These are phyloP conservation scores for Fusarium hainanense DNA, from an alignment of 2,329 filamentous ascomycete species.

Conservation along the genomic window DNA sequence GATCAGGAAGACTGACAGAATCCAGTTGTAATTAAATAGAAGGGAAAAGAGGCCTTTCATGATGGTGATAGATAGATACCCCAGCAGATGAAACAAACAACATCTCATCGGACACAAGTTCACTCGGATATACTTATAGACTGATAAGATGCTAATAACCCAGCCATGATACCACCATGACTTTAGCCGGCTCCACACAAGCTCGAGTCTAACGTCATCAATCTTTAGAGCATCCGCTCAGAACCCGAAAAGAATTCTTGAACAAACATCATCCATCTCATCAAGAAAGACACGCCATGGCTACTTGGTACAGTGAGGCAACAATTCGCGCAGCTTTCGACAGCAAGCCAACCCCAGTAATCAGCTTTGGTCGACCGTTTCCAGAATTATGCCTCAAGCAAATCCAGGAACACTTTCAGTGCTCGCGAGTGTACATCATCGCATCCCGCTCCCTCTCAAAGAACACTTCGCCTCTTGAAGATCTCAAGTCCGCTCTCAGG, in stretches of 20 bases:
- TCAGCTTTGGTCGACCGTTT: constrained; percentile 7
- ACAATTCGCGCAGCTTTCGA: neutral
- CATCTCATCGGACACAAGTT: neutral
- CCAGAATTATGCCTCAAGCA: constrained; percentile 1
- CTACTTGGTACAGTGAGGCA: constrained; percentile 2
- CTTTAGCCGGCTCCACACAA: neutral
- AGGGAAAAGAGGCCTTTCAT: too few species aligned
- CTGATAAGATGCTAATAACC: too few species aligned
- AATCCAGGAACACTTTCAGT: neutral
- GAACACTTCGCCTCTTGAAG: neutral
- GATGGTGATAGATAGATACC: too few species aligned
- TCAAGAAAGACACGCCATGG: neutral
- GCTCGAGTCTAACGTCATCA: neutral
- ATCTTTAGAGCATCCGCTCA: neutral
- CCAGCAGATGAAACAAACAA: too few species aligned
- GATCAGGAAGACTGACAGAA: neutral
- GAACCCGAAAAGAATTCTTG: too few species aligned
- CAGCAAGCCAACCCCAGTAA: neutral
- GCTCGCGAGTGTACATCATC: neutral
- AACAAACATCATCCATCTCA: neutral
- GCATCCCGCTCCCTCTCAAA: constrained; percentile 2
- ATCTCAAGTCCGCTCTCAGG: neutral
- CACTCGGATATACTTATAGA: too few species aligned
- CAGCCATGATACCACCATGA: neutral
- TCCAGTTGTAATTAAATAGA: too few species aligned